A percentile compares a stretch with the other conserved stretches of the same genome.
These are phyloP conservation scores for Areca catechu DNA, from an alignment of 176 grass and related monocot genomes.

Conservation along the genomic window DNA sequence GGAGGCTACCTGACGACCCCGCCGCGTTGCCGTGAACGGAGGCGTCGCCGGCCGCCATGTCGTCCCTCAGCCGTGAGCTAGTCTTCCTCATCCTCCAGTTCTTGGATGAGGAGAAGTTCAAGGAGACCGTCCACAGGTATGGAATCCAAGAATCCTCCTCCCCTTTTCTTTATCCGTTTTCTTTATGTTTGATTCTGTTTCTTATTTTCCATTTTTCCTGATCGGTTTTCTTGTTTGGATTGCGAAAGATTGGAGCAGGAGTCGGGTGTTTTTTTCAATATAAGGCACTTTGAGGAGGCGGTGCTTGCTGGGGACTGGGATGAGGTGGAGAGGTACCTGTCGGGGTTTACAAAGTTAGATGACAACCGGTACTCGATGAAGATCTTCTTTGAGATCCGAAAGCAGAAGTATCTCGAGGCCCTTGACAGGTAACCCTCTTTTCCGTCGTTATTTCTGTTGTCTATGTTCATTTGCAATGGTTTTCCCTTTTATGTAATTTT, in stretches of 20 bases:
- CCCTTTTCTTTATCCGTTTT: neutral
- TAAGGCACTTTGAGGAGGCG: constrained; percentile 1
- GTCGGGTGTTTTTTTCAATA: neutral
- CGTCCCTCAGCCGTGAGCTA: neutral
- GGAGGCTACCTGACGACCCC: no score
- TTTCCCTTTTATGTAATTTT: no score
- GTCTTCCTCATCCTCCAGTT: constrained; percentile 6
- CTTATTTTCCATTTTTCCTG: neutral
- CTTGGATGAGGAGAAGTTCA: neutral
- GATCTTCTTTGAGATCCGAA: no score
- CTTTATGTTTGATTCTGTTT: neutral
- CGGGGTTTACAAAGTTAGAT: neutral
- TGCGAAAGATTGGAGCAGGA: constrained; percentile 3
- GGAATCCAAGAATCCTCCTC: neutral
- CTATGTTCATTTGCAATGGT: no score
- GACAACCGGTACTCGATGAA: no score
- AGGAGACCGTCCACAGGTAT: neutral
- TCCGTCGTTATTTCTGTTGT: no score
- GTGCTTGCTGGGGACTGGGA: neutral
- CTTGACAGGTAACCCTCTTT: no score
- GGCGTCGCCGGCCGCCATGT: neutral
- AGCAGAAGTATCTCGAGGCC: no score
- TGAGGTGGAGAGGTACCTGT: neutral
- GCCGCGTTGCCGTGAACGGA: no score
- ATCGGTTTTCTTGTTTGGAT: neutral